These are phyloP conservation scores for Torulaspora quercuum DNA, from an alignment of 805 yeast species.

Conservation along the genomic window DNA sequence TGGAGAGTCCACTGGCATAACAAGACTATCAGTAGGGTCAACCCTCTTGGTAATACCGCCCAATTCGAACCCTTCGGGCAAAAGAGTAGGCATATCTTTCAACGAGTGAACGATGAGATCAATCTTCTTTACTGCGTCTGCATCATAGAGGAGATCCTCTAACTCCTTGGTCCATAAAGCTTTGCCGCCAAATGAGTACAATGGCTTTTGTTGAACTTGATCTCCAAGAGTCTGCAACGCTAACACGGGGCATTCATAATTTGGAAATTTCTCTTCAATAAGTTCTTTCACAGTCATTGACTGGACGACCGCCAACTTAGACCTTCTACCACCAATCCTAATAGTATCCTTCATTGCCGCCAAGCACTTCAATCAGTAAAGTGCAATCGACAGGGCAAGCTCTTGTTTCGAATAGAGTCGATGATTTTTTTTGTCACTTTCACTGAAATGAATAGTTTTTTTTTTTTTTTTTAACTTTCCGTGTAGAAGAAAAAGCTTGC, in stretches of 20 bases:
- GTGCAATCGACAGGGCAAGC: too few species aligned
- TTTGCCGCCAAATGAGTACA: slow-evolving; percentile 94
- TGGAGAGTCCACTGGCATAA: slow-evolving; percentile 63
- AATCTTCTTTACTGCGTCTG: slow-evolving; percentile 61
- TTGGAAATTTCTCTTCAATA: slow-evolving; percentile 60
- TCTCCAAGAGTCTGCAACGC: slow-evolving; percentile 89
- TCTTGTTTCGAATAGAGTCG: too few species aligned
- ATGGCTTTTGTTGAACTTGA: slow-evolving; percentile 75
- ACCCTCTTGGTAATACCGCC: slow-evolving; percentile 85
- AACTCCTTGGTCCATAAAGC: slow-evolving; percentile 95
- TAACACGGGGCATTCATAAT: slow-evolving; percentile 66
- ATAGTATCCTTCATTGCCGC: slow-evolving; percentile 26
- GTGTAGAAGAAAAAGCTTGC: too few species aligned
- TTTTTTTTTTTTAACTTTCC: too few species aligned
- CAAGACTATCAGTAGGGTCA: slow-evolving; percentile 90
- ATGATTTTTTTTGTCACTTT: too few species aligned
- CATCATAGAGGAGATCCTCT: slow-evolving; percentile 66
- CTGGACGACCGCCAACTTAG: slow-evolving; percentile 83
- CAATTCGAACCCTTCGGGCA: slow-evolving; percentile 85
- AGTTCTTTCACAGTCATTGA: slow-evolving; percentile 64
- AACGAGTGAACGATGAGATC: slow-evolving; percentile 92
- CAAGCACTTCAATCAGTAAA: too few species aligned
- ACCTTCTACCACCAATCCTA: slow-evolving; percentile 83
- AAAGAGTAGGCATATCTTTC: slow-evolving; percentile 86
- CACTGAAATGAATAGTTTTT: too few species aligned